Evolutionary conservation across 2,329 filamentous ascomycete species (phyloP).

Genomic region (Daldinia sp.): DNA sequence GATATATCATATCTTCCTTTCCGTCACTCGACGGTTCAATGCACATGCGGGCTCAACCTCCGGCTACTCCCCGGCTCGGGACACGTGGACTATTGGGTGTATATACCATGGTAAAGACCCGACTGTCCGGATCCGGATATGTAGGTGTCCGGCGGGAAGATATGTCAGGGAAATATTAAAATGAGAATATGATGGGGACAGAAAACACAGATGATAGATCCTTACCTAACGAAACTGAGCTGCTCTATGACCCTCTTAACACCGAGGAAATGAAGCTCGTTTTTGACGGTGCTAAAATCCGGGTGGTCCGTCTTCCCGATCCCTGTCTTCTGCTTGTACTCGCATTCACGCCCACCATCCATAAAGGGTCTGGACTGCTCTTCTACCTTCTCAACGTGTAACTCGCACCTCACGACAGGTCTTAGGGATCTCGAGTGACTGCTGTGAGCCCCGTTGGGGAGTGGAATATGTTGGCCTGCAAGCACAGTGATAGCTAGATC

Average conservation of each 20-base stretch:
- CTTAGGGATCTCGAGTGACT: conserved; percentile 65
- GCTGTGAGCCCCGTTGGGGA: conserved; percentile 60
- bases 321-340: conserved; percentile 68
- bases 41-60: conserved; percentile 41
- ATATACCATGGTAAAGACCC: conserved; percentile 21
- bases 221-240: conserved; percentile 77
- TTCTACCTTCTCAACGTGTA: conserved; percentile 76
- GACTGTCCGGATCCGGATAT: conserved; percentile 31
- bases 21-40: conserved; percentile 40
- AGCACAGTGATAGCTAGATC: conserved; percentile 76
- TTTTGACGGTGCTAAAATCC: conserved; percentile 64
- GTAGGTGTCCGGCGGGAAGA: conserved; percentile 31
- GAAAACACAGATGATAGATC: conserved; percentile 14
- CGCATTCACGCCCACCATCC: conserved; percentile 61
- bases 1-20: conserved; percentile 27
- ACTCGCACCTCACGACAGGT: conserved; percentile 79
- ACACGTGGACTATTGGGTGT: conserved; percentile 35
- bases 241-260: conserved; percentile 70
- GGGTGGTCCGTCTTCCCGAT: conserved; percentile 67
- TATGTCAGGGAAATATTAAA: conserved; percentile 17
- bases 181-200: conserved; percentile 2
- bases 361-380: conserved; percentile 44
- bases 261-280: conserved; percentile 65
- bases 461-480: conserved; percentile 77
- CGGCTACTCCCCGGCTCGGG: conserved; percentile 31